Percentiles rank a stretch among this genome's conserved stretches.
phyloP scores from a whole-genome alignment of 1,139 yeast genomes.

The Hyphopichia buzzinii region DNA sequence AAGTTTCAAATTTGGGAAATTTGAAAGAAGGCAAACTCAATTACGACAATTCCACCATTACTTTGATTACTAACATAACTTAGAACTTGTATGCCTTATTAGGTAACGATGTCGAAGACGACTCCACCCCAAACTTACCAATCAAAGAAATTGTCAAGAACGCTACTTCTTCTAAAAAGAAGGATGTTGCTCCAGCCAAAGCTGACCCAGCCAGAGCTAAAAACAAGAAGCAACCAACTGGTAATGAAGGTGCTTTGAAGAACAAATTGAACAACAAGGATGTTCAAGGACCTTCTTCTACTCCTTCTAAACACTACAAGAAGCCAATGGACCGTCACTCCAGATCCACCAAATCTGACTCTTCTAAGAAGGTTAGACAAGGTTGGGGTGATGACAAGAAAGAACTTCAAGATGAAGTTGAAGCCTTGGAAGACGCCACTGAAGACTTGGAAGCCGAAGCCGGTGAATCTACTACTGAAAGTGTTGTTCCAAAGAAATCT shows the following conservation, averaged over 20 bases:
- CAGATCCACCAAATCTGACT: slow-evolving; percentile 78
- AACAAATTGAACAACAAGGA: slow-evolving; percentile 73
- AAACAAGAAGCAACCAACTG: slow-evolving; percentile 68
- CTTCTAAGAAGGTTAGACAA: slow-evolving; percentile 78
- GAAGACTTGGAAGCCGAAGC: slow-evolving; percentile 41
- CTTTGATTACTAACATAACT: slow-evolving; percentile 17
- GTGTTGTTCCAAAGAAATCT: slow-evolving; percentile 52
- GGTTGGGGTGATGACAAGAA: slow-evolving; percentile 78
- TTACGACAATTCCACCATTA: too few relatives aligned
- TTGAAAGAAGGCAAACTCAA: too few relatives aligned
- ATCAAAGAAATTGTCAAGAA: slow-evolving; percentile 80
- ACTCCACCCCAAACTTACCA: slow-evolving; percentile 48
- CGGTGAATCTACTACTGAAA: slow-evolving; percentile 39
- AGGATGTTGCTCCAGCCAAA: slow-evolving; percentile 79
- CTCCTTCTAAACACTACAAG: slow-evolving; percentile 57
- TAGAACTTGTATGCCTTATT: slow-evolving; percentile 51
- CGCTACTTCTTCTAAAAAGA: slow-evolving; percentile 82
- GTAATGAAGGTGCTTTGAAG: slow-evolving; percentile 89
- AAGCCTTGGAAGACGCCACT: slow-evolving; percentile 61
- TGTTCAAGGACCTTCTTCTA: slow-evolving; percentile 56
- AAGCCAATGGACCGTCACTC: slow-evolving; percentile 79
- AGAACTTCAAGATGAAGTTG: slow-evolving; percentile 60
- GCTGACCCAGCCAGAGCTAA: slow-evolving; percentile 81
- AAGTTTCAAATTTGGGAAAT: too few relatives aligned
- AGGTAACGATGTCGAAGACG: slow-evolving; percentile 77